These are phyloP conservation scores for Aspergillus steynii DNA, from an alignment of 495 filamentous ascomycete genomes.

Conservation along the genomic window DNA sequence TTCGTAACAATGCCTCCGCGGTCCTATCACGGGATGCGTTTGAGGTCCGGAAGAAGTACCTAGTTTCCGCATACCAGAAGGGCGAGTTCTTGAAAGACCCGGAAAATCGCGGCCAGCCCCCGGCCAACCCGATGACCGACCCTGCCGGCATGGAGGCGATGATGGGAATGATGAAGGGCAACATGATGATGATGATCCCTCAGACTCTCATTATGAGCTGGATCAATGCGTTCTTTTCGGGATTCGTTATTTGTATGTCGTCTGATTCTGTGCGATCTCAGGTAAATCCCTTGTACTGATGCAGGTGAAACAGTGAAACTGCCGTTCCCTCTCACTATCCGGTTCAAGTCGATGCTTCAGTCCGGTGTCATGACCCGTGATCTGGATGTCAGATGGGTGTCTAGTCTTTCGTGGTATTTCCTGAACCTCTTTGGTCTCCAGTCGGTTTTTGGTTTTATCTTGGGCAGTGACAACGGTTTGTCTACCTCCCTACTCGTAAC, in stretches of 20 bases:
- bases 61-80: constrained; percentile 76
- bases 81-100: constrained; percentile 90
- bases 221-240: constrained; percentile 99
- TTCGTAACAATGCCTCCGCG: constrained; percentile 75
- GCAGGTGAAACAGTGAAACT: constrained; percentile 72
- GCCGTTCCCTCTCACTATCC: constrained; percentile 96
- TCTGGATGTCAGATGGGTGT: constrained; percentile 97
- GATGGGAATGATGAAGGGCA: constrained; percentile 99
- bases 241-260: constrained; percentile 89
- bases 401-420: constrained; percentile 98
- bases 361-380: constrained; percentile 93
- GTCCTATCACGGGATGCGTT: constrained; percentile 74
- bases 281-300: constrained; percentile 4
- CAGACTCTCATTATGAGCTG: constrained; percentile 99
- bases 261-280: neutral
- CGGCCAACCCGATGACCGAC: constrained; percentile 93
- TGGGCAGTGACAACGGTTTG: constrained; percentile 93
- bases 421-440: constrained; percentile 94
- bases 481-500: constrained; percentile 1
- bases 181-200: constrained; percentile 99
- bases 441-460: constrained; percentile 95
- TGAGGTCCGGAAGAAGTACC: constrained; percentile 71
- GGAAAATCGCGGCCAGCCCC: constrained; percentile 77
- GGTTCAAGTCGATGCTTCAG: constrained; percentile 99
- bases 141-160: constrained; percentile 98